A percentile compares a stretch with the other conserved stretches of the same genome.
These are phyloP conservation scores for Candida lessepsii DNA, from an alignment of 805 yeast genomes.

Conservation along the genomic window DNA sequence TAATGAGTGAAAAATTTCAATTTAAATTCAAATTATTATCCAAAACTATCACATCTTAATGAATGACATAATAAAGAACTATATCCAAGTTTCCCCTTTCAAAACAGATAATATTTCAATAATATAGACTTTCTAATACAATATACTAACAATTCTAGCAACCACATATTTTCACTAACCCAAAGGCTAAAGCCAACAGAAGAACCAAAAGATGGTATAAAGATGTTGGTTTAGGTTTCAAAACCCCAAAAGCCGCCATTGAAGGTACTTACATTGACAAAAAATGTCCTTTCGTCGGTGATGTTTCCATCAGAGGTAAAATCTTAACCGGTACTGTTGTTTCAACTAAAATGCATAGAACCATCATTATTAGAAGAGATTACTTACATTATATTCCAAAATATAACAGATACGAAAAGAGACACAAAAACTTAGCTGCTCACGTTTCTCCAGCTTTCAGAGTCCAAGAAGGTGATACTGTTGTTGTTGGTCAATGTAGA, in stretches of 20 bases:
- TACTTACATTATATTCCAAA: conserved; percentile 99
- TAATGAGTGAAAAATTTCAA: too few species aligned
- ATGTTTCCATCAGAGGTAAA: conserved; percentile 98
- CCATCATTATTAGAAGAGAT: conserved; percentile 99
- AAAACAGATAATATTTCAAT: too few species aligned
- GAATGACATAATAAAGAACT: too few species aligned
- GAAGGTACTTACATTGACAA: conserved; percentile 99
- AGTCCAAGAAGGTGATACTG: conserved; percentile 97
- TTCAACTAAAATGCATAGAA: conserved; percentile 99
- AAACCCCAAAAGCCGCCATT: conserved; percentile 99
- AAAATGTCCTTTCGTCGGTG: conserved; percentile 99
- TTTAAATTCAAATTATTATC: too few species aligned
- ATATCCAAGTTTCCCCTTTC: too few species aligned
- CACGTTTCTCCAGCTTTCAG: conserved; percentile 99
- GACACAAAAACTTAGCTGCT: conserved; percentile 99
- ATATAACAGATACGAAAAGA: conserved; percentile 99
- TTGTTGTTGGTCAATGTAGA: conserved; percentile 99
- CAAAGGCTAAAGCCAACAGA: conserved; percentile 98
- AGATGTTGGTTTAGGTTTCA: conserved; percentile 99
- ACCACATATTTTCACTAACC: conserved; percentile 99
- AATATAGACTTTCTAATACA: not conserved
- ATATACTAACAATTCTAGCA: conserved; percentile 54
- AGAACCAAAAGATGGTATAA: conserved; percentile 99
- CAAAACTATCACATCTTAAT: too few species aligned
- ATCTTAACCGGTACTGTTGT: conserved; percentile 99